A percentile compares a stretch with the other conserved stretches of the same genome.
Conservation (phyloP, 1,284 basidiomycete species). For the Phylloporus sp. region DNA sequence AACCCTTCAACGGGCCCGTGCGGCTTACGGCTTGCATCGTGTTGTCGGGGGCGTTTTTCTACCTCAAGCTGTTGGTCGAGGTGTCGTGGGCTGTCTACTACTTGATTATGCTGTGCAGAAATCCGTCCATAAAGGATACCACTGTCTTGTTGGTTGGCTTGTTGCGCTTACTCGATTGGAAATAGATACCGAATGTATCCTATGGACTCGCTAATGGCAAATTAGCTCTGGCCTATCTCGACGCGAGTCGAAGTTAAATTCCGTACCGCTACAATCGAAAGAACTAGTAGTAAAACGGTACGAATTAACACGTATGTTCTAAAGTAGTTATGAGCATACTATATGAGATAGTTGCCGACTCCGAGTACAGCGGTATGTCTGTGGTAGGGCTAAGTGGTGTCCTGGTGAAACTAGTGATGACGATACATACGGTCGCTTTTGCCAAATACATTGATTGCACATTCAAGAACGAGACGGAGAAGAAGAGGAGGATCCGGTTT, state of each 20-base stretch:
- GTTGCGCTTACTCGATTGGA: constrained; percentile 41
- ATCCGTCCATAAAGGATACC: constrained; percentile 36
- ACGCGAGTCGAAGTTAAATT: no score
- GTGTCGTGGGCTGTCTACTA: constrained; percentile 41
- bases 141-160: constrained; percentile 32
- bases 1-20: constrained; percentile 36
- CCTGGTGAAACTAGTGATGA: not conserved
- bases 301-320: not conserved
- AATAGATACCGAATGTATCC: constrained; percentile 21
- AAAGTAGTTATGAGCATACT: not conserved
- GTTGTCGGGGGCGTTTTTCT: constrained; percentile 37
- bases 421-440: not conserved
- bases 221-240: no score
- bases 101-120: constrained; percentile 37
- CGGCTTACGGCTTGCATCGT: constrained; percentile 33
- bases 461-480: constrained; percentile 6
- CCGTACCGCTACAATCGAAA: not conserved
- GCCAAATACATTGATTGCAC: not conserved
- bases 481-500: constrained; percentile 8
- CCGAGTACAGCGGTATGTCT: no score
- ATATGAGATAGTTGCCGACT: not conserved
- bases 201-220: not conserved
- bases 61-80: constrained; percentile 38
- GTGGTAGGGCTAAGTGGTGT: not conserved
- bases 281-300: not conserved